phyloP scores from a whole-genome alignment of 768 basidiomycete genomes.

The Pisolithus tinctorius region DNA sequence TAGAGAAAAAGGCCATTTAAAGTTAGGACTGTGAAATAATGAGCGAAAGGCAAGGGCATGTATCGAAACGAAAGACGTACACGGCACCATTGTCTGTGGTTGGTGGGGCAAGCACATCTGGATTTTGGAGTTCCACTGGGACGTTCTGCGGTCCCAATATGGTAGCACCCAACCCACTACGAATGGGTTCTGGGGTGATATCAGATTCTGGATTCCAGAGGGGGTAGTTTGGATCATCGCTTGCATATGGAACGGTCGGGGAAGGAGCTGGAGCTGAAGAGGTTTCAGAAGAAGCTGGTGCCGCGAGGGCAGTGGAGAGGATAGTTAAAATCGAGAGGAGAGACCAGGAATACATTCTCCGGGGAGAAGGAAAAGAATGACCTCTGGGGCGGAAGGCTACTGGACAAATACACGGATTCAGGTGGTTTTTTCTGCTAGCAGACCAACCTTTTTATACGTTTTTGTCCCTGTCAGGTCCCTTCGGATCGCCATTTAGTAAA shows the following conservation, averaged over 20 bases:
- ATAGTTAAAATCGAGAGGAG: slow-evolving; percentile 19
- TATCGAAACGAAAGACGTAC: slow-evolving; percentile 16
- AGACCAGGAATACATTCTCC: slow-evolving; percentile 23
- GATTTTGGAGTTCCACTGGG: slow-evolving; percentile 48
- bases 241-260: slow-evolving; percentile 40
- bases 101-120: slow-evolving; percentile 54
- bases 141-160: slow-evolving; percentile 56
- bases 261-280: slow-evolving; percentile 26
- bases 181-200: slow-evolving; percentile 35
- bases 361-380: background rate
- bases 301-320: slow-evolving; percentile 16
- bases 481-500: too few species aligned
- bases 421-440: too few species aligned
- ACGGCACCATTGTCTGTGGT: slow-evolving; percentile 53
- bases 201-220: slow-evolving; percentile 30
- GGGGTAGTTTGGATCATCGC: slow-evolving; percentile 39
- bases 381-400: background rate
- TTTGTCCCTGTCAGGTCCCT: too few species aligned
- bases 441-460: too few species aligned
- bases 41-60: background rate
- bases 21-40: slow-evolving; percentile 30
- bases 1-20: slow-evolving; percentile 59
- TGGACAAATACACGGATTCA: too few species aligned
- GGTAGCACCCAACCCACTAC: slow-evolving; percentile 35
- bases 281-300: slow-evolving; percentile 12